Conservation (phyloP, 2,329 filamentous ascomycete species). For the Elsinoe necatrix region DNA sequence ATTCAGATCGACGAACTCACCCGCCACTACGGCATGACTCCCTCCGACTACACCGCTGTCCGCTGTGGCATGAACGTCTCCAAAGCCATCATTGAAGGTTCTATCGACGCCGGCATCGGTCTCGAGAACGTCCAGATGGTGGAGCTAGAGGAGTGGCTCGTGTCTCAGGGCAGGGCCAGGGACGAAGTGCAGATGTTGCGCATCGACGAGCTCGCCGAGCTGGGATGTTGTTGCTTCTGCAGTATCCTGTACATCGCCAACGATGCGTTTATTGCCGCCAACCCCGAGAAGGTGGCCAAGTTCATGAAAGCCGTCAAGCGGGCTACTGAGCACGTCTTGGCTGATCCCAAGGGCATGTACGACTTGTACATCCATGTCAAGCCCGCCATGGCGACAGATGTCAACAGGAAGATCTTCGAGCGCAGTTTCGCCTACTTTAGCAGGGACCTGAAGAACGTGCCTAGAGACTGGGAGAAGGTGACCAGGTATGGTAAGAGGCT, state of each 20-base stretch:
- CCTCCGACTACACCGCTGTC: slow-evolving; percentile 64
- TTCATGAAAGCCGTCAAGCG: slow-evolving; percentile 68
- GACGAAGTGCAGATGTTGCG: slow-evolving; percentile 70
- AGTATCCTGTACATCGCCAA: slow-evolving; percentile 74
- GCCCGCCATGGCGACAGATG: slow-evolving; percentile 56
- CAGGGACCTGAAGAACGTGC: slow-evolving; percentile 64
- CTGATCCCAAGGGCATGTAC: slow-evolving; percentile 55
- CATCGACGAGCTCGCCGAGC: slow-evolving; percentile 69
- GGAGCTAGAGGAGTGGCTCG: slow-evolving; percentile 69
- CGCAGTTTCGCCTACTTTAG: slow-evolving; percentile 70
- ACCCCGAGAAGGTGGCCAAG: slow-evolving; percentile 56
- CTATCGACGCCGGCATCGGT: slow-evolving; percentile 66
- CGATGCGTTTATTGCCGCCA: slow-evolving; percentile 57
- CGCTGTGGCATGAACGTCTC: slow-evolving; percentile 76
- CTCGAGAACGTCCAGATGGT: slow-evolving; percentile 80
- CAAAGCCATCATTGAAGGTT: slow-evolving; percentile 63
- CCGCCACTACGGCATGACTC: slow-evolving; percentile 65
- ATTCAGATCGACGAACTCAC: slow-evolving; percentile 78
- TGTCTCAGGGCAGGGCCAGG: slow-evolving; percentile 51
- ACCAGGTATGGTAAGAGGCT: slow-evolving; percentile 68
- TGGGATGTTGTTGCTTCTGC: slow-evolving; percentile 80
- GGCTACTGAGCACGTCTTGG: slow-evolving; percentile 64
- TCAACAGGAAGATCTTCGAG: slow-evolving; percentile 74
- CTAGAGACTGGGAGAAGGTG: slow-evolving; percentile 68
- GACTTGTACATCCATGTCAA: slow-evolving; percentile 64